Evolutionary conservation across 78 protist genomes (phyloP).

Genomic region (Dictyostelium firmibasis): DNA sequence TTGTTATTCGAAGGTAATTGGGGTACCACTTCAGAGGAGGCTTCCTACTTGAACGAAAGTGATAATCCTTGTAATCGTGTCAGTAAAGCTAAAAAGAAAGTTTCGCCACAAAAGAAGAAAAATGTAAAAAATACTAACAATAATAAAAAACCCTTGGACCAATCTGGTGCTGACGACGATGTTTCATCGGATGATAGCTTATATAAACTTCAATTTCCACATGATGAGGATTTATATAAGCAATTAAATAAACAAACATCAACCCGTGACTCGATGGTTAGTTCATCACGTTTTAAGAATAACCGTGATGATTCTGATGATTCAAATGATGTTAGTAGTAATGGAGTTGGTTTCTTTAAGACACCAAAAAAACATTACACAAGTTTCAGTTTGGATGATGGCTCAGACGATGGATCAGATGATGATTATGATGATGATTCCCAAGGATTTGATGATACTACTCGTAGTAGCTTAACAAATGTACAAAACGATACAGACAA

Average conservation of each 20-base stretch:
- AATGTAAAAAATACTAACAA: neutral
- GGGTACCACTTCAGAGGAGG: conserved; percentile 30
- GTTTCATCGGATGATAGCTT: conserved; percentile 17
- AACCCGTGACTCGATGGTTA: neutral
- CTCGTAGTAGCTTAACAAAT: neutral
- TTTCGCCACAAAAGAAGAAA: neutral
- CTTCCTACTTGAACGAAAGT: neutral
- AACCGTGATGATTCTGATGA: neutral
- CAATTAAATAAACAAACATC: conserved; percentile 2
- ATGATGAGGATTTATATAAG: conserved; percentile 37
- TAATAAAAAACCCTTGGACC: neutral
- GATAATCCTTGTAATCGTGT: neutral
- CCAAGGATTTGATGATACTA: neutral
- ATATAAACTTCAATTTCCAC: conserved; percentile 54
- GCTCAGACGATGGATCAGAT: neutral
- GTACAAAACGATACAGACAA: neutral
- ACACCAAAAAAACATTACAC: conserved; percentile 41
- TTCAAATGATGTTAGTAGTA: neutral
- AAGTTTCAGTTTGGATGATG: conserved; percentile 42
- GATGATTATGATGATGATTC: neutral
- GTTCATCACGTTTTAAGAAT: neutral
- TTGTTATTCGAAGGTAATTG: conserved; percentile 33
- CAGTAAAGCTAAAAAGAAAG: neutral
- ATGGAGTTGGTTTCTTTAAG: conserved; percentile 12
- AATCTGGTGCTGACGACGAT: conserved; percentile 1